Evolutionary conservation across 2,329 filamentous ascomycete species (phyloP).

Genomic region (Phoma sp.): DNA sequence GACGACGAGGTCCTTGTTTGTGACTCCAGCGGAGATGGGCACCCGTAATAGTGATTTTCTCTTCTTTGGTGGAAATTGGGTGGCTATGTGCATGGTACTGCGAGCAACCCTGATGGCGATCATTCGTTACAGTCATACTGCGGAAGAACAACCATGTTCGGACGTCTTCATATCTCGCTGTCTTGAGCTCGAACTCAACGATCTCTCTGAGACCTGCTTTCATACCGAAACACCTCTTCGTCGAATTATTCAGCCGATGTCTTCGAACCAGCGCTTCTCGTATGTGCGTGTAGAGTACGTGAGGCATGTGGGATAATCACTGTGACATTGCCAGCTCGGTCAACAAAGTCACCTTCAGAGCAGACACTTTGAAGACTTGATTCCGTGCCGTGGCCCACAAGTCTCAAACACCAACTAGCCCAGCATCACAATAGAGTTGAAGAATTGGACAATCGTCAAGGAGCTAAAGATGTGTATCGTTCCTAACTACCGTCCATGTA

Average conservation of each 20-base stretch:
- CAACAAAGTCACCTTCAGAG: too few relatives aligned
- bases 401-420: neutral
- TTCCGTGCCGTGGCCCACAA: neutral
- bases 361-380: too few relatives aligned
- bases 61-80: constrained; percentile 1
- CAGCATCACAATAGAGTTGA: neutral
- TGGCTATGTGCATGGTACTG: constrained; percentile 1
- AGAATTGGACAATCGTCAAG: neutral
- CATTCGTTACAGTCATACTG: constrained; percentile 5
- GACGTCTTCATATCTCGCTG: too few relatives aligned
- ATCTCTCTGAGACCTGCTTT: too few relatives aligned
- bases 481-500: constrained; percentile 6
- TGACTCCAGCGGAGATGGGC: neutral
- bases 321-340: too few relatives aligned
- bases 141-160: neutral
- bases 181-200: too few relatives aligned
- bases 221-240: too few relatives aligned
- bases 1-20: neutral
- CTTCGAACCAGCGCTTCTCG: too few relatives aligned
- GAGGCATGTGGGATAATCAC: too few relatives aligned
- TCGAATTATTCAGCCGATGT: too few relatives aligned
- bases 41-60: neutral
- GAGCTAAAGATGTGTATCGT: constrained; percentile 9
- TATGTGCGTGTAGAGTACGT: too few relatives aligned
- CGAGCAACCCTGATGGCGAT: constrained; percentile 1